These are phyloP conservation scores for Suillus spraguei DNA, from an alignment of 768 basidiomycete genomes.

Conservation along the genomic window DNA sequence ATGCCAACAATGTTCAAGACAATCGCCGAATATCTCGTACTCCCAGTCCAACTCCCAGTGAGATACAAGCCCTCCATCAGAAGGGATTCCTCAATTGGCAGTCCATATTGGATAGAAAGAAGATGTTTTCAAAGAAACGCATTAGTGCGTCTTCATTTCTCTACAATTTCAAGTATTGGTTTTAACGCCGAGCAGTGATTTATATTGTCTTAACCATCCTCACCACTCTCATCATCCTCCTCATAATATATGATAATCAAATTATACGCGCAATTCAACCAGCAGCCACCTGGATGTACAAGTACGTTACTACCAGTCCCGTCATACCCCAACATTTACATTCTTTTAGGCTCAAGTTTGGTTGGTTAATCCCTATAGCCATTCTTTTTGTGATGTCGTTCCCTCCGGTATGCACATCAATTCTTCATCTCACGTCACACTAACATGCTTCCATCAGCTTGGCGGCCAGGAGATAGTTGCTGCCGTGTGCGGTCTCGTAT, in stretches of 20 bases:
- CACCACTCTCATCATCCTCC: constrained; percentile 50
- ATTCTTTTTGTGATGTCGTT: constrained; percentile 85
- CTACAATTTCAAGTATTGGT: not conserved
- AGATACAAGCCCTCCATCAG: constrained; percentile 44
- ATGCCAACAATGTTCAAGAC: constrained; percentile 11
- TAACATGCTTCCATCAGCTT: constrained; percentile 44
- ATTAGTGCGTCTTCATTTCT: constrained; percentile 44
- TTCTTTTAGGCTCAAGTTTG: constrained; percentile 48
- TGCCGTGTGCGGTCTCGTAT: constrained; percentile 86
- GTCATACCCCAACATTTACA: not conserved
- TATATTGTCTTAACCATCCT: constrained; percentile 53
- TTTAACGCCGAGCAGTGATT: constrained; percentile 36
- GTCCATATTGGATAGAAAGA: constrained; percentile 44
- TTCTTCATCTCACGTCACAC: not conserved
- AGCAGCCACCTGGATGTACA: constrained; percentile 47
- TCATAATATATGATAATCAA: constrained; percentile 65
- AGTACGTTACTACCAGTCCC: constrained; percentile 25
- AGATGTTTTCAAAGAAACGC: constrained; percentile 60
- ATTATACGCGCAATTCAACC: constrained; percentile 52
- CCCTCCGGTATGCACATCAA: constrained; percentile 59
- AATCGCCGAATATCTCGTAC: constrained; percentile 39
- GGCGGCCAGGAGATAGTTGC: constrained; percentile 94
- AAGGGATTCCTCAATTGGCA: constrained; percentile 50
- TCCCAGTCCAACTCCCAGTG: constrained; percentile 68
- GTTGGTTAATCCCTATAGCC: constrained; percentile 80